A percentile compares a stretch with the other conserved stretches of the same genome.
phyloP scores from a whole-genome alignment of 345 rosid species.

The Crucihimalaya himalaica region DNA sequence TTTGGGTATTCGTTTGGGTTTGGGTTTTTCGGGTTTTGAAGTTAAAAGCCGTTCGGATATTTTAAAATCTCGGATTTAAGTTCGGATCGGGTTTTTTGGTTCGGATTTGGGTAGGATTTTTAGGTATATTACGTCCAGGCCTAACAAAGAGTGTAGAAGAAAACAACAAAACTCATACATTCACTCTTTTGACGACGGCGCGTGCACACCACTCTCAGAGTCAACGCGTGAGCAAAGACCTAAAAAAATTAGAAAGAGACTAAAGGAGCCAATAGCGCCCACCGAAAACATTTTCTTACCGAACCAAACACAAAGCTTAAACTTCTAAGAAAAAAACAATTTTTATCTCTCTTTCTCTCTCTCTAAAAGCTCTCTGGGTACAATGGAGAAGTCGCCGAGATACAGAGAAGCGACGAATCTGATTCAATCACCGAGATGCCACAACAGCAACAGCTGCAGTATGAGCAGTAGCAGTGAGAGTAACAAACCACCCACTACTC shows the following conservation, averaged over 20 bases:
- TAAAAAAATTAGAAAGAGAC: neutral
- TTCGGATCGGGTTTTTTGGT: no score
- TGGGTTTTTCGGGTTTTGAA: no score
- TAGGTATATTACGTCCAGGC: no score
- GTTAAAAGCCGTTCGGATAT: no score
- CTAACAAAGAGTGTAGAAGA: neutral
- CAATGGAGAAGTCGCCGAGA: conserved; percentile 68
- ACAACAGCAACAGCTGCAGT: conserved; percentile 38
- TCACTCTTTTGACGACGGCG: conserved; percentile 10
- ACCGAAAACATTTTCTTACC: conserved; percentile 65
- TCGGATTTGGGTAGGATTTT: no score
- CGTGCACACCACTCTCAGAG: neutral
- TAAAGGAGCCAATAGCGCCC: conserved; percentile 45
- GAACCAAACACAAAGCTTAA: conserved; percentile 43
- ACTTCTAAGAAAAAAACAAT: neutral
- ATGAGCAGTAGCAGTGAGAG: conserved; percentile 39
- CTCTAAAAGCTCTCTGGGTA: neutral
- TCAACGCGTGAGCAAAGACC: conserved; percentile 8
- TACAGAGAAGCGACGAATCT: conserved; percentile 47
- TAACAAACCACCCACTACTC: conserved; percentile 42
- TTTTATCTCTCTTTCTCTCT: neutral
- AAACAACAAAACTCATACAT: neutral
- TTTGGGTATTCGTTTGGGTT: no score
- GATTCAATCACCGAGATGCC: conserved; percentile 56
- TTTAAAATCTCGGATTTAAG: no score